A percentile compares a stretch with the other conserved stretches of the same genome.
Evolutionary conservation across 805 yeast species (phyloP).

Genomic region (Myxozyma mucilagina): DNA sequence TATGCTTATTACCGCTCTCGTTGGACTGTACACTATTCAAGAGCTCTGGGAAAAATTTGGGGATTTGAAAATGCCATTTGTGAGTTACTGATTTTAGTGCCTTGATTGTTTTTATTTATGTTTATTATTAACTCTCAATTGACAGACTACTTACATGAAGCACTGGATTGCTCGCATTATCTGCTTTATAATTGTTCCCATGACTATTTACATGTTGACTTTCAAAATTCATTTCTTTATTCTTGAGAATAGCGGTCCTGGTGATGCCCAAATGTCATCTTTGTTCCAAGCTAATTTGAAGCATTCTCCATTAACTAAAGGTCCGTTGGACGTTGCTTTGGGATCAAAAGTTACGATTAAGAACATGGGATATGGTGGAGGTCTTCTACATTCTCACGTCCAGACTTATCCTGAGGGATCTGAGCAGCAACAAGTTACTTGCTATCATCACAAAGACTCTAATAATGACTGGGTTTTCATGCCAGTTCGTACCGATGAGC

Average conservation of each 20-base stretch:
- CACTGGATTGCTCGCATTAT: constrained; percentile 76
- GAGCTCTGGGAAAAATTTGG: constrained; percentile 87
- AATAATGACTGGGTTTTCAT: constrained; percentile 78
- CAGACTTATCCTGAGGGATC: constrained; percentile 90
- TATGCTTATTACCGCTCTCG: constrained; percentile 78
- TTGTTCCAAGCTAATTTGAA: constrained; percentile 83
- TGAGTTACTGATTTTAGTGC: constrained; percentile 3
- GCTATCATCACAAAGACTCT: constrained; percentile 83
- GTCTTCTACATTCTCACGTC: constrained; percentile 82
- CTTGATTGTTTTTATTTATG: neutral
- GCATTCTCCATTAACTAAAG: constrained; percentile 62
- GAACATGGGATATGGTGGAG: constrained; percentile 69
- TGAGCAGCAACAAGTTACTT: constrained; percentile 89
- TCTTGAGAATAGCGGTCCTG: constrained; percentile 81
- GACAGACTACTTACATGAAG: constrained; percentile 34
- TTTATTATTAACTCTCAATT: neutral
- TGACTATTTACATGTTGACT: constrained; percentile 62
- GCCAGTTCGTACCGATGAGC: constrained; percentile 33
- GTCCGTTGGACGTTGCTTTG: constrained; percentile 65
- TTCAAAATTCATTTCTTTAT: constrained; percentile 81
- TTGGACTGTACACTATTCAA: constrained; percentile 84
- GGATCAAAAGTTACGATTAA: constrained; percentile 66
- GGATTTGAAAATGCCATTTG: constrained; percentile 46
- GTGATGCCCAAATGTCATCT: constrained; percentile 88
- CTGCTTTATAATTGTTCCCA: constrained; percentile 70